phyloP scores from a whole-genome alignment of 257 asterid genomes.

The Forsythia viridissima region DNA sequence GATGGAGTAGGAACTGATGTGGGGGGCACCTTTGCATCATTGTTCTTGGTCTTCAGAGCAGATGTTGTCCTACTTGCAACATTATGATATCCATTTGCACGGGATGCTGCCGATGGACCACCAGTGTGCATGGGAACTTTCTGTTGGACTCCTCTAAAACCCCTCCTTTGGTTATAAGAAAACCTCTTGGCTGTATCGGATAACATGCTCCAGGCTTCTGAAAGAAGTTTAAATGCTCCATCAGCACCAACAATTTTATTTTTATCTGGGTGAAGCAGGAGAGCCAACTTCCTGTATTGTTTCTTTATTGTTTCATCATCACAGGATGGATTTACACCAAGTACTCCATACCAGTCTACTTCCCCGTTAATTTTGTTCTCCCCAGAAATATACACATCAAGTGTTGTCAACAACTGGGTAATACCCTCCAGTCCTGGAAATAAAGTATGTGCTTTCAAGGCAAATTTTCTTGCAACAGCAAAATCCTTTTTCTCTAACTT shows the following conservation, averaged over 20 bases:
- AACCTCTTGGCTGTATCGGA: slow-evolving; percentile 62
- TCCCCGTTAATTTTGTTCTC: slow-evolving; percentile 57
- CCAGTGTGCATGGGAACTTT: slow-evolving; percentile 36
- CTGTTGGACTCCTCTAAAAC: slow-evolving; percentile 38
- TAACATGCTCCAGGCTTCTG: slow-evolving; percentile 67
- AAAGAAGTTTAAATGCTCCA: slow-evolving; percentile 71
- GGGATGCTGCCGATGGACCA: slow-evolving; percentile 47
- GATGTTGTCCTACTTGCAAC: slow-evolving; percentile 32
- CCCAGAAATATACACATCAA: slow-evolving; percentile 61
- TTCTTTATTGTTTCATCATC: slow-evolving; percentile 62
- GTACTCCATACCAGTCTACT: slow-evolving; percentile 78
- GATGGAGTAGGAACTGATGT: slow-evolving; percentile 35
- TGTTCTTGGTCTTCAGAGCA: slow-evolving; percentile 39
- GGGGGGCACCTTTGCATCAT: slow-evolving; percentile 31
- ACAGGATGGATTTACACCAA: slow-evolving; percentile 53
- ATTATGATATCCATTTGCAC: slow-evolving; percentile 37
- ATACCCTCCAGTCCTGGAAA: slow-evolving; percentile 63
- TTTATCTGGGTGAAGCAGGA: slow-evolving; percentile 78
- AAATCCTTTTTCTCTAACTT: slow-evolving; percentile 57
- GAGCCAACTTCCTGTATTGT: slow-evolving; percentile 76
- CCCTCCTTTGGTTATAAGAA: slow-evolving; percentile 59
- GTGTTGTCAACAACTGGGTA: slow-evolving; percentile 58
- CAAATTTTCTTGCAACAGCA: slow-evolving; percentile 62
- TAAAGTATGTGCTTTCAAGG: slow-evolving; percentile 62
- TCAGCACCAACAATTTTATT: slow-evolving; percentile 67